Evolutionary conservation across 2,329 filamentous ascomycete species (phyloP), one percentile per base, ranked within the genome.

Genomic region (Alternaria gansuensis): DNA sequence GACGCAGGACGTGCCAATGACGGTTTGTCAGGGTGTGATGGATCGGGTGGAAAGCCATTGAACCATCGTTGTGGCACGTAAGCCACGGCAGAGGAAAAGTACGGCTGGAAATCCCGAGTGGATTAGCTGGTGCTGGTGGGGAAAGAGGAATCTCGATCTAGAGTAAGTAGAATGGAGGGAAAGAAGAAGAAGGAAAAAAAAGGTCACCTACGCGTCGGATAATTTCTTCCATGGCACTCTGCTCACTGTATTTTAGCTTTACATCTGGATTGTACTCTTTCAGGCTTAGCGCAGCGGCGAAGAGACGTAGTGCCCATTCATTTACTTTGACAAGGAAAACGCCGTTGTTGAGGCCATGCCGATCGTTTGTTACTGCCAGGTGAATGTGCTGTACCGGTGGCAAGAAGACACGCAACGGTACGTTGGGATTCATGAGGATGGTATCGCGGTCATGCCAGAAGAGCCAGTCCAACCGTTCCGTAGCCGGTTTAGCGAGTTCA

Each of bases 331-430:
- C 57, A 0, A 77, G 67, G 53, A 81, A 81, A n/a, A 80, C 73
- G 23, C 78, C 78, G 36, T 79, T 79, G 59, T 80, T 81, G 2
- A 81, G 68, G 0, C 79, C 79, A 53, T 79, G 79, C 63, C 67
- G 72, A 57, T 80, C 79, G 14, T 76, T 71, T 10, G 74, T 72
- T 33, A 75, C 75, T 7, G 80, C 54, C 3, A 80, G 52, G 44
- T 80, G 67, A 1, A 51, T 17, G 4, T 57, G 13, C 4, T 36
- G 11, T 2, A 14, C 7, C 3, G 48, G 54, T 4, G 54, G 54
- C 7, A 57, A 23, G 34, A 57, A 57, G 33, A 41, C 29, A n/a
- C 44, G 31, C 29, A 57, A 39, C 8, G 54, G 54, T 33, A 57
- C n/a, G 10, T 57, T 44, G 3, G 54, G 48, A 34, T 57, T 57